Evolutionary conservation across 2,329 filamentous ascomycete genomes (phyloP).

Genomic region (Mariannaea sp.): DNA sequence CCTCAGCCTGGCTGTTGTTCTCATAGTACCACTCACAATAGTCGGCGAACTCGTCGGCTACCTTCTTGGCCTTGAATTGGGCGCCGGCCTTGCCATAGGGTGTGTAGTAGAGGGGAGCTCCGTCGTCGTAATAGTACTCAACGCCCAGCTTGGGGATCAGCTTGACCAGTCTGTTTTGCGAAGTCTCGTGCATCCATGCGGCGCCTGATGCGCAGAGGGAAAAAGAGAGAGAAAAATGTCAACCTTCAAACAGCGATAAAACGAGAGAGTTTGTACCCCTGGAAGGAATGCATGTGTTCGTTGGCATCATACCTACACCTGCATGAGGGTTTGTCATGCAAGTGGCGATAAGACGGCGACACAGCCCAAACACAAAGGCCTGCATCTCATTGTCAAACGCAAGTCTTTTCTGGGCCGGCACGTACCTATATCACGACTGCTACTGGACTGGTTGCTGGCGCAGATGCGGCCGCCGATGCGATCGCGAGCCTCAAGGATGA

Average conservation of each 20-base stretch:
- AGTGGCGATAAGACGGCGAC: conserved; percentile 18
- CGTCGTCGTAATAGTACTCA: conserved; percentile 21
- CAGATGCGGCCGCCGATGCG: conserved; percentile 18
- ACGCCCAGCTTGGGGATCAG: conserved; percentile 18
- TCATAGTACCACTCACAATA: conserved; percentile 14
- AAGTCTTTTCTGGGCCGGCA: neutral
- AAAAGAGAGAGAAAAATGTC: conserved; percentile 14
- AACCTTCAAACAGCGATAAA: conserved; percentile 14
- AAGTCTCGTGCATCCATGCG: conserved; percentile 20
- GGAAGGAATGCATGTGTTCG: conserved; percentile 16
- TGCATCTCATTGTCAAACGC: conserved; percentile 15
- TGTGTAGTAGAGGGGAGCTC: conserved; percentile 17
- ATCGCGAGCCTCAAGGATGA: conserved; percentile 14
- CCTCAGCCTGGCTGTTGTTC: conserved; percentile 7
- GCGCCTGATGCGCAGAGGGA: conserved; percentile 7
- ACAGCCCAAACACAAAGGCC: conserved; percentile 20
- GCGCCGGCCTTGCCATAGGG: conserved; percentile 12
- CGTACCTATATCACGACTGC: conserved; percentile 17
- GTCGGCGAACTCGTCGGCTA: conserved; percentile 19
- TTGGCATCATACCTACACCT: conserved; percentile 13
- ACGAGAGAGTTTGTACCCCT: conserved; percentile 4
- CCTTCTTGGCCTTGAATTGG: conserved; percentile 21
- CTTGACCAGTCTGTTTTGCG: conserved; percentile 19
- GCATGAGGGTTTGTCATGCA: conserved; percentile 11
- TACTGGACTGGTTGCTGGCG: conserved; percentile 11